Percentiles rank a stretch among this genome's conserved stretches.
Conservation (phyloP, 202 grass and related monocot genomes). For the Schoenoplectus triqueter region DNA sequence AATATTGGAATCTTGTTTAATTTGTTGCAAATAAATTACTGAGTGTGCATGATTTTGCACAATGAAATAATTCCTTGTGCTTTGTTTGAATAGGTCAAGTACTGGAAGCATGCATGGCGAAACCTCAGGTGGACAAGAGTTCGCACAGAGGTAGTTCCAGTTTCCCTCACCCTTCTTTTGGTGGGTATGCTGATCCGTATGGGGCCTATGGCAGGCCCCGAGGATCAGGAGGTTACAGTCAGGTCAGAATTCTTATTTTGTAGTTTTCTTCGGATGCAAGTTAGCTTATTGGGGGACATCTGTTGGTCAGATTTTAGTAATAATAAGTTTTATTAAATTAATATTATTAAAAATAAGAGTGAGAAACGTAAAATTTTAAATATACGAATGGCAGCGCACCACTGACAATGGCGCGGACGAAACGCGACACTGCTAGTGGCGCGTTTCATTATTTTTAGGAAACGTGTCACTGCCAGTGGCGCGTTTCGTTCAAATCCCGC, state of each 20-base stretch:
- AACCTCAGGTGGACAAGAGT: constrained; percentile 86
- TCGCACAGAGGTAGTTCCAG: constrained; percentile 57
- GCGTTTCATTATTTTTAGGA: no score
- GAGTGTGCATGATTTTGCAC: neutral
- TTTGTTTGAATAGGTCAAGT: constrained; percentile 58
- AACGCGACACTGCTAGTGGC: no score
- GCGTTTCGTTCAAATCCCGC: no score
- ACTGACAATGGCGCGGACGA: no score
- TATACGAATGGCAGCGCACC: no score
- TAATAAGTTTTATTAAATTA: no score
- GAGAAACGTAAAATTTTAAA: no score
- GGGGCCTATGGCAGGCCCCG: constrained; percentile 69
- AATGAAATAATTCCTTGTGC: neutral
- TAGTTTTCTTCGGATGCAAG: neutral
- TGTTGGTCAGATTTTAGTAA: no score
- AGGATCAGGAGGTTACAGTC: constrained; percentile 63
- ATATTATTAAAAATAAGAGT: no score
- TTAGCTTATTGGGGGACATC: neutral
- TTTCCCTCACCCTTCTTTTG: constrained; percentile 60
- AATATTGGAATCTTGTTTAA: neutral
- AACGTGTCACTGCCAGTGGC: no score
- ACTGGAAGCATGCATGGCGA: constrained; percentile 85
- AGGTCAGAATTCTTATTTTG: constrained; percentile 47
- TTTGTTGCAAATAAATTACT: neutral
- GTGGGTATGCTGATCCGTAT: constrained; percentile 83